Evolutionary conservation across 208 protist genomes (phyloP).

Genomic region (Angomonas deanei): DNA sequence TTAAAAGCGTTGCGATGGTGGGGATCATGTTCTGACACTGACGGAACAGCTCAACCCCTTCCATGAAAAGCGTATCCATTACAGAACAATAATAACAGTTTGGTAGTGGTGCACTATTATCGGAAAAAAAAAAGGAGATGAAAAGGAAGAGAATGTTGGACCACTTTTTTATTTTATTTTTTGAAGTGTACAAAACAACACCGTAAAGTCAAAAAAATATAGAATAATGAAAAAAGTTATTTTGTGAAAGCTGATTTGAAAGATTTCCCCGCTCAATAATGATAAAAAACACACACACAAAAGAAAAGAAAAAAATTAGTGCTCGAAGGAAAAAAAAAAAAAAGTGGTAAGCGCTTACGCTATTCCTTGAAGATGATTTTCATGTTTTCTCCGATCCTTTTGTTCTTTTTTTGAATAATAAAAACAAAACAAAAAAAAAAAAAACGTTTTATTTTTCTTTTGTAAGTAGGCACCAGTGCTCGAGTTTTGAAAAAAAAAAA

Average conservation of each 20-base stretch:
- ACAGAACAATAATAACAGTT: background rate
- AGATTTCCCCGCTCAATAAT: too few relatives aligned
- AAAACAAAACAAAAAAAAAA: too few relatives aligned
- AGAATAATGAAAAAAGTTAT: background rate
- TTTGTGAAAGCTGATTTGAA: background rate
- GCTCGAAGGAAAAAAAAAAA: too few relatives aligned
- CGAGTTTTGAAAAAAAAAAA: too few relatives aligned
- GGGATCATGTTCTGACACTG: slow-evolving; percentile 60
- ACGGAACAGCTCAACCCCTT: slow-evolving; percentile 49
- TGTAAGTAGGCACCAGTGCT: too few relatives aligned
- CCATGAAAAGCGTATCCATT: background rate
- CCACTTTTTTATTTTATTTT: background rate
- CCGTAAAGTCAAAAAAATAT: slow-evolving; percentile 1
- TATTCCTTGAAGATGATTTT: too few relatives aligned
- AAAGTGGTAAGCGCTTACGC: too few relatives aligned
- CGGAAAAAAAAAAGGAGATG: background rate
- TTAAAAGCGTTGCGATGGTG: slow-evolving; percentile 32
- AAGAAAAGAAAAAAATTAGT: too few relatives aligned
- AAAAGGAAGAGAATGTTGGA: background rate
- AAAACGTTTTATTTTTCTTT: too few relatives aligned
- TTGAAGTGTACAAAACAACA: slow-evolving; percentile 3
- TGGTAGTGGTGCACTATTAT: background rate
- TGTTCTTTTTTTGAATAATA: too few relatives aligned
- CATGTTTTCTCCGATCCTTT: too few relatives aligned
- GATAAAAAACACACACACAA: too few relatives aligned